Evolutionary conservation across 2,329 filamentous ascomycete species (phyloP).

Genomic region (Beauveria rudraprayagi): DNA sequence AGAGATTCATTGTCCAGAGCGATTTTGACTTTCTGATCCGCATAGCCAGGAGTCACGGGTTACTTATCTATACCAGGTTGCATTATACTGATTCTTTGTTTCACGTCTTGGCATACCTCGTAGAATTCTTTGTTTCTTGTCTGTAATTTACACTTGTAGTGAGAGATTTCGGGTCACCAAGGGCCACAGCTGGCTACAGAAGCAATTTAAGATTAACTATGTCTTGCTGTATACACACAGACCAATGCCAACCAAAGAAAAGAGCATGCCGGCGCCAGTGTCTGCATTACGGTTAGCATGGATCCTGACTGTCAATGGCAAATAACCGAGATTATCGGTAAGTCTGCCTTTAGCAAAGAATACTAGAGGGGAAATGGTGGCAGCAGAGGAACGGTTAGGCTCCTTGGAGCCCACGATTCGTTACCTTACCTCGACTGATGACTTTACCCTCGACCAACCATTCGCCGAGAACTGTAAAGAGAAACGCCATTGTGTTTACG

Average conservation of each 20-base stretch:
- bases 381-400: background rate
- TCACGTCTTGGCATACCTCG: background rate
- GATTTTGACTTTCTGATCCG: constrained; percentile 8
- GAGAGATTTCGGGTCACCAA: background rate
- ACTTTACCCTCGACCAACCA: constrained; percentile 93
- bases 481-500: constrained; percentile 85
- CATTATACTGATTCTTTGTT: background rate
- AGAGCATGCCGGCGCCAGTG: constrained; percentile 72
- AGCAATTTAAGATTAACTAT: background rate
- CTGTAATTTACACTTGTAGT: background rate
- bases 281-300: constrained; percentile 38
- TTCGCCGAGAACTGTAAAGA: constrained; percentile 93
- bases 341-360: background rate
- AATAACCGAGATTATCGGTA: background rate
- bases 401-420: background rate
- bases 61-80: background rate
- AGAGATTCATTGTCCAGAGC: background rate
- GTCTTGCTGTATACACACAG: constrained; percentile 68
- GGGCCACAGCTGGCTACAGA: background rate
- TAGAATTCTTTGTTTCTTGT: background rate
- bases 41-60: constrained; percentile 4
- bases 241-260: constrained; percentile 73
- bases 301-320: background rate
- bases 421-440: constrained; percentile 62
- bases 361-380: background rate